Evolutionary conservation across 768 basidiomycete species (phyloP), one percentile per base, ranked within the genome.

Genomic region (Fomitopsis pulvina): DNA sequence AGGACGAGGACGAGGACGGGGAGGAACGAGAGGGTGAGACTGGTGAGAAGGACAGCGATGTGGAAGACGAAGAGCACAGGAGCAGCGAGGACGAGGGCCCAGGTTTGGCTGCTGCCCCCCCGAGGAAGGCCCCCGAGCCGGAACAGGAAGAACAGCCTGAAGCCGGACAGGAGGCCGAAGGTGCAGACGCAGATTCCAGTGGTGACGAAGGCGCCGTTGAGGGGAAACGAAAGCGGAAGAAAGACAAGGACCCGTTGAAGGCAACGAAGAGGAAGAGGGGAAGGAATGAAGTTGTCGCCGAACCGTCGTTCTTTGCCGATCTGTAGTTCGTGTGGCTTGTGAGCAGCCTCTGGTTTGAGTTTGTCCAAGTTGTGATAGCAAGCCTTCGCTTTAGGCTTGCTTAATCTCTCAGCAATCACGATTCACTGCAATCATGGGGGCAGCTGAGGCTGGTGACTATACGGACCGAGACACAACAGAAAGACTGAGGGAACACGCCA

Each of bases 231-330:
- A 84, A 81, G 60, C 72, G 73, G 51, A 81, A 79, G 58, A 74
- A 70, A 26, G 76, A 74, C 27, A 76, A 72, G 55, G 76, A 80
- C 47, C 67, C 73, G 4, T 58, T 81, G 47, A 52, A 58, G 20
- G 64, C 64, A 28, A 64, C 68, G 22, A 76, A 71, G 60, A 77
- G 71, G 66, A 78, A 77, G 63, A 84, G 79, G 63, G 80, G 80
- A 21, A 74, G 70, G 55, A 83, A 85, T 54, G 70, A 76, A 45
- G 70, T 80, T 21, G 78, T 76, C 27, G 74, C 74, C 3, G 78
- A 83, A 26, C 71, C 71, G 9, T 71, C 77, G 18, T 90, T 89
- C 66, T 90, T 89, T 58, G 75, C 78, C 40, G 83, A 74, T 40
- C 66, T 90, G 52, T 87, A 64, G 57, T 25, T 8, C n/a, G n/a